A percentile compares a stretch with the other conserved stretches of the same genome.
Conservation (phyloP, 495 filamentous ascomycete genomes). For the Barbatosphaeria neglecta region DNA sequence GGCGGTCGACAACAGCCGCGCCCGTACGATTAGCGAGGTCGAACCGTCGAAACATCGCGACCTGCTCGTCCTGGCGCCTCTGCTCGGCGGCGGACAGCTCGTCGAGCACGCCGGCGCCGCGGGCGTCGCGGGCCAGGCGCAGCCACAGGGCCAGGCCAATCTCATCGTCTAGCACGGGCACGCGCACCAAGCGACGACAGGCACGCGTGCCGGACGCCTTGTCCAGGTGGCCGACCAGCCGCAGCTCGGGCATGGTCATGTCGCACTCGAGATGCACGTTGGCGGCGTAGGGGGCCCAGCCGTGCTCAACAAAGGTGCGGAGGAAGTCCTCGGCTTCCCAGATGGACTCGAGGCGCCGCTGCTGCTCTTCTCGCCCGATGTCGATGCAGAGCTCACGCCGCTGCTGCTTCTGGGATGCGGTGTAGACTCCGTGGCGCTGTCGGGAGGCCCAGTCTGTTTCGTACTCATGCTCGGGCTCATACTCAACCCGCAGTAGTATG, state of each 20-base stretch:
- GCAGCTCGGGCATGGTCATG: slow-evolving; percentile 7
- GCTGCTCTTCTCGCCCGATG: no score
- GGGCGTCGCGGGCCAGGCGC: slow-evolving; percentile 1
- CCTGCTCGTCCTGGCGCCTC: not conserved
- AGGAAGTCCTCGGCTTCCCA: slow-evolving; percentile 8
- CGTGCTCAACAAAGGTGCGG: slow-evolving; percentile 3
- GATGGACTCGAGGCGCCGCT: not conserved
- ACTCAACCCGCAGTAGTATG: no score
- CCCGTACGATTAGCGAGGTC: not conserved
- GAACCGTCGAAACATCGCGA: not conserved
- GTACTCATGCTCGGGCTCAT: no score
- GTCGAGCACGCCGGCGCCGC: not conserved
- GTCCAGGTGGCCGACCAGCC: slow-evolving; percentile 4
- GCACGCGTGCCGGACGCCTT: slow-evolving; percentile 1
- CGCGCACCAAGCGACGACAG: slow-evolving; percentile 7
- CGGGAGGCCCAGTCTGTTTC: no score
- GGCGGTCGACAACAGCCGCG: not conserved
- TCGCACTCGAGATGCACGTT: slow-evolving; percentile 5
- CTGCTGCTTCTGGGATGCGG: no score
- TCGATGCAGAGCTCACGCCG: not conserved
- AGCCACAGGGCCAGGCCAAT: slow-evolving; percentile 8
- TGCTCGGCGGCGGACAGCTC: not conserved
- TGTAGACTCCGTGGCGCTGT: no score
- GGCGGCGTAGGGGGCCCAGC: slow-evolving; percentile 4
- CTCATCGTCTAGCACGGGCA: slow-evolving; percentile 11